Evolutionary conservation across 1,284 basidiomycete genomes (phyloP).

Genomic region (Cryptococcus depauperatus): DNA sequence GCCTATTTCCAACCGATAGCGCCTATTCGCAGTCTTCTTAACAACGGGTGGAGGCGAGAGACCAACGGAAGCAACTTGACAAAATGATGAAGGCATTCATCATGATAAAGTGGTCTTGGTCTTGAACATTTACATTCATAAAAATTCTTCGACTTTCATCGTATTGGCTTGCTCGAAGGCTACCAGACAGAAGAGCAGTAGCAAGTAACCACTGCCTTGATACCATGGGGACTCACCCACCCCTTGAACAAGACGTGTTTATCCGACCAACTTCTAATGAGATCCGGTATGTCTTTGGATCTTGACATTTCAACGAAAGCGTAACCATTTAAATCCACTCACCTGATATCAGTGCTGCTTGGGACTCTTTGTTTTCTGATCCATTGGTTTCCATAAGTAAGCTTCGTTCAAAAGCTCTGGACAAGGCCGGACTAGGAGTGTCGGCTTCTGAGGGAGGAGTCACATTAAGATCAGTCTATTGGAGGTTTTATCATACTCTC

Average conservation of each 20-base stretch:
- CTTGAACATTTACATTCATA: too few species aligned
- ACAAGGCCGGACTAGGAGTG: slow-evolving; percentile 29
- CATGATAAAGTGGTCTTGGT: too few species aligned
- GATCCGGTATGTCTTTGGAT: not conserved
- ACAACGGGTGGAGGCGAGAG: too few species aligned
- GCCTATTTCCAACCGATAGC: too few species aligned
- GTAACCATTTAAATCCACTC: not conserved
- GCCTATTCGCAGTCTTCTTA: too few species aligned
- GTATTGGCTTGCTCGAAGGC: too few species aligned
- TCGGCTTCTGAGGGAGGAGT: slow-evolving; percentile 31
- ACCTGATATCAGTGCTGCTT: slow-evolving; percentile 20
- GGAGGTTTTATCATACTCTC: slow-evolving; percentile 43
- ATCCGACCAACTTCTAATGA: not conserved
- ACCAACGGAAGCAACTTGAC: too few species aligned
- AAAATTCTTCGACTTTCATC: too few species aligned
- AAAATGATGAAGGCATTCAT: too few species aligned
- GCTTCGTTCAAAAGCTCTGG: slow-evolving; percentile 31
- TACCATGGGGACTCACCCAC: not conserved
- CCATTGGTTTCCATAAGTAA: slow-evolving; percentile 38
- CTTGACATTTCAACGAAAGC: not conserved
- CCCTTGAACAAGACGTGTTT: not conserved
- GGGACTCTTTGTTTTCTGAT: slow-evolving; percentile 37
- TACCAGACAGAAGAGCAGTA: too few species aligned
- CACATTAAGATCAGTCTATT: slow-evolving; percentile 41
- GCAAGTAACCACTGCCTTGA: too few species aligned